Evolutionary conservation across 306 rosid species (phyloP), one percentile per base, ranked within the genome.

Genomic region (cucumber (Cucumis sativus)): DNA sequence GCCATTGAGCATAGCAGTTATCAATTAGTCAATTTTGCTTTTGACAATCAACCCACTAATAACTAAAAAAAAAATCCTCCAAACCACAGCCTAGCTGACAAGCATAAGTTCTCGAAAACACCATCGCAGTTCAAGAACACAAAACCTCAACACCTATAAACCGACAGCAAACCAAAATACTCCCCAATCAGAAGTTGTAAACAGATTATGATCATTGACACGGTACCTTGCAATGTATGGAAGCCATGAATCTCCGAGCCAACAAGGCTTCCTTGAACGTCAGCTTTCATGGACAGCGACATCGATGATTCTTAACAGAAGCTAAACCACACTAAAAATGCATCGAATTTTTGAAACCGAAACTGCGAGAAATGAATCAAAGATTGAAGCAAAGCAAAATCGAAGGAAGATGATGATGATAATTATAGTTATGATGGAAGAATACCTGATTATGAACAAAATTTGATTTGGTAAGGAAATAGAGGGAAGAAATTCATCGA

Each of bases 221-320:
- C 75, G n/a, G 81, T 58, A 88, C 99, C 98, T 84, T 88, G 93
- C 86, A 88, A 71, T 76, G 97, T 86, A 86, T 85, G 97, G 82
- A 96, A 96, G 77, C 99, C 99, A 89, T 92, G 99, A 68, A 92
- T 89, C 70, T 92, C 96, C 10, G 98, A 77, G 56, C 97, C 97
- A 28, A 77, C 80, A 11, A 96, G 87, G 76, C 23, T 85, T 59
- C 80, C 91, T n/a, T 83, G 64, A 74, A 83, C 85, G 21, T 62
- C 80, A 61, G 25, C 73, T 15, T 77, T 79, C 90, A 85, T 82
- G 75, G 20, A 62, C 54, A 82, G 83, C 85, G 86, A 82, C 90
- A 80, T 83, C 66, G 10, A 18, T 37, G 80, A 74, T 80, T 72
- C 61, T 78, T 35, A 55, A 10, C 80, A 7, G 75, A 54, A 14